Base-by-base conservation (phyloP, 2,329 filamentous ascomycete species). In the Fusarium sp. region DNA sequence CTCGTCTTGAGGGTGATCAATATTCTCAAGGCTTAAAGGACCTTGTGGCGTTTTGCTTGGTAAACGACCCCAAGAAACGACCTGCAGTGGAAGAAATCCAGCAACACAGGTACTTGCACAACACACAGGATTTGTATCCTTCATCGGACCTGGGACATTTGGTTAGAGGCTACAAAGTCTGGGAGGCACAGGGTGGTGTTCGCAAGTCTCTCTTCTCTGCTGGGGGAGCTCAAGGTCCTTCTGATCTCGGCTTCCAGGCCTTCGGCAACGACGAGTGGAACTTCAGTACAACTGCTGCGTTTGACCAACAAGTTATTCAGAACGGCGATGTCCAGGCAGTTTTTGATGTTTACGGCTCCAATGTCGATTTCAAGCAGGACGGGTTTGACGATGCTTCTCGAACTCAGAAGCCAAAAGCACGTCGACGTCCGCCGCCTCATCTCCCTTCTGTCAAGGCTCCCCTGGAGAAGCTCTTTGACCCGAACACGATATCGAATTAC, bases 181-280 rank as follows among this genome's bases (percentile, higher is more conserved):
- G 92, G 92, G 92, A 94, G 76, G 85, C 88, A 9, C 85, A 88
- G 70, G 92, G 92, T 23, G 92, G 92, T 27, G 88, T 87, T 68
- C 86, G 92, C 45, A 87, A 86, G 65, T 90, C 88, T 17, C 80
- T 91, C 1, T 91, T 91, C 66, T 83, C 83, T 7, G 78, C 82
- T 4, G 85, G 85, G 22, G 88, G 88, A 59, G 88, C 87, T 3
- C 86, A 88, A 65, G 84, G 81, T 2, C 81, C 84, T 14, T 78
- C 78, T 2, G 82, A 84, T 25, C 71, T 83, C 19, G 76, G 78
- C 1, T 80, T 82, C 4, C 81, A 81, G 3, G 80, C 80, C 1
- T 72, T 85, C 62, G 81, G 82, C 17, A 83, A 83, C 57, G 87
- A 90, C 65, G 87, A 90, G 66, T 90, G 88, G 88, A 90, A 90